Conservation (phyloP, 352 stramenopile genomes). For the Globisporangium parvum region DNA sequence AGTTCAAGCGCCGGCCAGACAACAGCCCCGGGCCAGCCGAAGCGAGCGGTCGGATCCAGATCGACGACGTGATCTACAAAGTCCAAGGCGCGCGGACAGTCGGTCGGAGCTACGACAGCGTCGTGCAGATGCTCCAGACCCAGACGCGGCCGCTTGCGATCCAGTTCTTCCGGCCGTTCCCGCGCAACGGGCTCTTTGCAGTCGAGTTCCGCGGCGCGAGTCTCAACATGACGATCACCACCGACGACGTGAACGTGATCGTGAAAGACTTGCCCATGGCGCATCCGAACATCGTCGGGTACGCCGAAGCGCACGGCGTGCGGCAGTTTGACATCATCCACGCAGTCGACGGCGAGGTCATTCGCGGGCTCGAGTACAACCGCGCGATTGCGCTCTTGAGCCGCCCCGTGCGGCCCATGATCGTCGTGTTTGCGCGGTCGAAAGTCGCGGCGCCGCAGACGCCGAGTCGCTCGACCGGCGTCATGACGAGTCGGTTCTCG, state of each 20-base stretch:
- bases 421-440: constrained; percentile 74
- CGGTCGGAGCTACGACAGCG: constrained; percentile 70
- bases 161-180: constrained; percentile 78
- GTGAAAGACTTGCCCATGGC: constrained; percentile 80
- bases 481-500: constrained; percentile 60
- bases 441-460: constrained; percentile 49
- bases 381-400: constrained; percentile 75
- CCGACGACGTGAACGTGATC: constrained; percentile 80
- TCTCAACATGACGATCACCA: constrained; percentile 86
- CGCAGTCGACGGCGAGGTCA: constrained; percentile 70
- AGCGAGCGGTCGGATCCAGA: constrained; percentile 41
- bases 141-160: constrained; percentile 65
- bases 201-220: constrained; percentile 75
- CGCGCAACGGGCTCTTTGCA: constrained; percentile 72
- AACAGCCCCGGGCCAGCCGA: constrained; percentile 50
- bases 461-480: constrained; percentile 40
- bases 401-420: constrained; percentile 54
- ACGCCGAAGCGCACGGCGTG: constrained; percentile 75
- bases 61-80: constrained; percentile 85
- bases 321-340: constrained; percentile 78
- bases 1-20: constrained; percentile 66
- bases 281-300: constrained; percentile 78
- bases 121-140: constrained; percentile 85
- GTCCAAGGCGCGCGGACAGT: constrained; percentile 71
- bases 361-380: constrained; percentile 77